phyloP scores from a whole-genome alignment of 306 rosid genomes.

The Dryas alaskensis region DNA sequence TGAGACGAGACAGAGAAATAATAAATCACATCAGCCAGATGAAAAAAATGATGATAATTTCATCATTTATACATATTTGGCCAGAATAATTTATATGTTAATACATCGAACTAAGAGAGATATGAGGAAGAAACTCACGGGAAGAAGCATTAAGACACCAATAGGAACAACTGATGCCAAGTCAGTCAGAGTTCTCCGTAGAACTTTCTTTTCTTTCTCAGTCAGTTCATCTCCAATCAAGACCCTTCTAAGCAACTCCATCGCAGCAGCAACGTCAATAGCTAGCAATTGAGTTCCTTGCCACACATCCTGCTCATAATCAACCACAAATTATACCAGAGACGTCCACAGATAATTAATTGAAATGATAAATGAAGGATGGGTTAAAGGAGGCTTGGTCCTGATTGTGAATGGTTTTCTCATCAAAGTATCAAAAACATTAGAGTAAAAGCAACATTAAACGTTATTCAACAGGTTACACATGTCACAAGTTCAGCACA shows the following conservation, averaged over 20 bases:
- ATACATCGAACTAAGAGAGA: constrained; percentile 3
- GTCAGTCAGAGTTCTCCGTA: constrained; percentile 85
- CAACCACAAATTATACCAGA: too few species aligned
- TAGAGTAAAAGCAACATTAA: neutral
- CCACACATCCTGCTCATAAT: constrained; percentile 78
- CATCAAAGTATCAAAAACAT: neutral
- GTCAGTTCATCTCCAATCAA: constrained; percentile 84
- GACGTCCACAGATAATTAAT: too few species aligned
- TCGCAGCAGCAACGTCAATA: constrained; percentile 75
- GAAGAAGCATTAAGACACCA: constrained; percentile 93
- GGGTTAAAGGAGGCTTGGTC: too few species aligned
- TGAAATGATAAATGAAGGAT: too few species aligned
- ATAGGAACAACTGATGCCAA: constrained; percentile 94
- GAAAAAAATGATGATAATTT: neutral
- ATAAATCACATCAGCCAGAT: neutral
- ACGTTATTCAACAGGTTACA: neutral
- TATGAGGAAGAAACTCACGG: constrained; percentile 48
- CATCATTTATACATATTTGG: neutral
- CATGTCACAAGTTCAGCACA: neutral
- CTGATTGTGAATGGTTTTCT: neutral
- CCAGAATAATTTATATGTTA: neutral
- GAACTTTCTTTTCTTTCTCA: constrained; percentile 78
- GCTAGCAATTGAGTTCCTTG: constrained; percentile 98
- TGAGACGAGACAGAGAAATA: neutral
- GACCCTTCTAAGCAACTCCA: constrained; percentile 69